Conservation (phyloP, 805 yeast genomes). For the Pichia pseudocactophila region DNA sequence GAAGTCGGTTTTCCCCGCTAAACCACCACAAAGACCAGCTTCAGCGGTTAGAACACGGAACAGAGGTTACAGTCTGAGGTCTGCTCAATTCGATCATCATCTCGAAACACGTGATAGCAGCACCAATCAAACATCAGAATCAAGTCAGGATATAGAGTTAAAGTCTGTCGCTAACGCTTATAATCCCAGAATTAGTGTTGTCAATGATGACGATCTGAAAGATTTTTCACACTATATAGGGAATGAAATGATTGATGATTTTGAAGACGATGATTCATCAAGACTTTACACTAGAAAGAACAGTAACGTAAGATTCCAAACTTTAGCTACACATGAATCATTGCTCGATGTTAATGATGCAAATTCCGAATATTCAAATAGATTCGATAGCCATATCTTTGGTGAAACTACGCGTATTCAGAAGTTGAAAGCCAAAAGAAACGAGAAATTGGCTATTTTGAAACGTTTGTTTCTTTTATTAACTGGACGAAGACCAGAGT, state of each 20-base stretch:
- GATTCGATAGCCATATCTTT: background rate
- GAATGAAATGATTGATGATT: background rate
- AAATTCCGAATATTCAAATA: background rate
- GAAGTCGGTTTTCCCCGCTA: background rate
- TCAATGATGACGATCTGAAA: constrained; percentile 12
- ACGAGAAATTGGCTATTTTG: background rate
- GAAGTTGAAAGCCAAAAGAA: background rate
- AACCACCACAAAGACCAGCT: constrained; percentile 11
- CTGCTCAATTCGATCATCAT: constrained; percentile 35
- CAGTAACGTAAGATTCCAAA: constrained; percentile 4
- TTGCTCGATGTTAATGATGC: constrained; percentile 10
- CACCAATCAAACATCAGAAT: too few relatives aligned
- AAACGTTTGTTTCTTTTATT: constrained; percentile 15
- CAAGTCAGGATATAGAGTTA: constrained; percentile 27
- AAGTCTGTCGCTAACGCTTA: constrained; percentile 24
- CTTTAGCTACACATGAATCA: constrained; percentile 15
- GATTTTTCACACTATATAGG: constrained; percentile 5
- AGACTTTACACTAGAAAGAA: background rate
- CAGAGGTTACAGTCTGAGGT: constrained; percentile 58
- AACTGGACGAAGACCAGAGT: constrained; percentile 37
- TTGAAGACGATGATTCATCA: background rate
- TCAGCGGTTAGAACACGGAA: constrained; percentile 33
- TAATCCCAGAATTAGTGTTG: constrained; percentile 9
- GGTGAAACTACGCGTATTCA: too few relatives aligned
- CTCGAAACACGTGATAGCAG: constrained; percentile 1